These are phyloP conservation scores for Lactarius deliciosus DNA, from an alignment of 768 basidiomycete genomes.

Conservation along the genomic window DNA sequence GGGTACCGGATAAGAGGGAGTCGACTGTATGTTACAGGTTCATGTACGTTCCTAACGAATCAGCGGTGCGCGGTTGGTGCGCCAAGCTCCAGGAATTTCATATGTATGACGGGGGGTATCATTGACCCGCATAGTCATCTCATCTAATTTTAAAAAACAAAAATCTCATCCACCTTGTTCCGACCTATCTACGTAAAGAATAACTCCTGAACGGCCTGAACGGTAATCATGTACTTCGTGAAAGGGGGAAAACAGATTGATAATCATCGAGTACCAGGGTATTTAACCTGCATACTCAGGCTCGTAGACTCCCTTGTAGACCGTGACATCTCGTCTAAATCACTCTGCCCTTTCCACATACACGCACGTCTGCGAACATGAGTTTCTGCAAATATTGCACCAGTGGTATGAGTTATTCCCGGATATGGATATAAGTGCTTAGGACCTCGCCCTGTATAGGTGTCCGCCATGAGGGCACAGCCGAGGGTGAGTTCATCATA, in stretches of 20 bases:
- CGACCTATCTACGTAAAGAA: no score
- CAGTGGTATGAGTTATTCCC: conserved; percentile 40
- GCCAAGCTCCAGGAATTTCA: no score
- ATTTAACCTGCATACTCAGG: not conserved
- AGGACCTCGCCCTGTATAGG: conserved; percentile 27
- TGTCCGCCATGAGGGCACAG: conserved; percentile 40
- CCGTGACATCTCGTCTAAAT: not conserved
- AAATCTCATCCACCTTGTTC: no score
- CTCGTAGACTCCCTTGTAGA: not conserved
- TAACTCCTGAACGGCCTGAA: no score
- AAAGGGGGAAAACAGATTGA: not conserved
- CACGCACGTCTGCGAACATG: conserved; percentile 36
- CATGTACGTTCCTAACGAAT: no score
- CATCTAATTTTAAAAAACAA: no score
- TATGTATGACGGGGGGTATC: no score
- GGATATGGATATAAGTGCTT: not conserved
- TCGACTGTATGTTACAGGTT: no score
- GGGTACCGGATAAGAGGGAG: no score
- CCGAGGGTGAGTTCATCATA: conserved; percentile 34
- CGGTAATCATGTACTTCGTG: no score
- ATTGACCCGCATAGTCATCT: no score
- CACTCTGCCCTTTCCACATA: not conserved
- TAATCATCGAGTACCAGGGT: not conserved
- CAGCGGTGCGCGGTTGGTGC: no score
- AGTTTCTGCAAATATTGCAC: conserved; percentile 57